Evolutionary conservation across 2,329 filamentous ascomycete genomes (phyloP).

Genomic region (Fusarium sp.): DNA sequence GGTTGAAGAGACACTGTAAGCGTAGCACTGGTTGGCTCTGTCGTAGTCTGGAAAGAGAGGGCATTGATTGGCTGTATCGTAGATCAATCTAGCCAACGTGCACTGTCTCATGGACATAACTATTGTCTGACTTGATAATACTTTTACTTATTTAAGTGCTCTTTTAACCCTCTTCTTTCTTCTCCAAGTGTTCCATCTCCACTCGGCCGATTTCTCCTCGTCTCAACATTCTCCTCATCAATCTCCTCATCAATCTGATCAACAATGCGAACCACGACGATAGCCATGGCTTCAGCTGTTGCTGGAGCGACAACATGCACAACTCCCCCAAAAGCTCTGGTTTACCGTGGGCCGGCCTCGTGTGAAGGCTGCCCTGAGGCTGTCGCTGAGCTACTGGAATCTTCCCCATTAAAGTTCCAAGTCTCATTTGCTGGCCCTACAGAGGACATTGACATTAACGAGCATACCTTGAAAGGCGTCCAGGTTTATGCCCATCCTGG

Average conservation of each 20-base stretch:
- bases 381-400: slow-evolving; percentile 33
- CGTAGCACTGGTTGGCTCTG: not conserved
- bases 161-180: not conserved
- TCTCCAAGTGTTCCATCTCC: not conserved
- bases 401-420: slow-evolving; percentile 31
- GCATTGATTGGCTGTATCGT: not conserved
- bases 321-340: slow-evolving; percentile 23
- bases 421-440: slow-evolving; percentile 34
- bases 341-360: slow-evolving; percentile 37
- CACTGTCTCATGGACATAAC: not conserved
- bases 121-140: not conserved
- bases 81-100: not conserved
- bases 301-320: not conserved
- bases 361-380: slow-evolving; percentile 33
- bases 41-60: not conserved
- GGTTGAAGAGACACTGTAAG: not conserved
- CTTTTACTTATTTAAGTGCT: not conserved
- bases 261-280: not conserved
- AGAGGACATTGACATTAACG: slow-evolving; percentile 26
- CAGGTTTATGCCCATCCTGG: slow-evolving; percentile 30
- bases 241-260: not conserved
- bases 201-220: not conserved
- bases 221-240: not conserved
- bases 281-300: not conserved
- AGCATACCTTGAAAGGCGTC: slow-evolving; percentile 15